A percentile compares a stretch with the other conserved stretches of the same genome.
Evolutionary conservation across 2,329 filamentous ascomycete species (phyloP).

Genomic region (Colletotrichum musicola): DNA sequence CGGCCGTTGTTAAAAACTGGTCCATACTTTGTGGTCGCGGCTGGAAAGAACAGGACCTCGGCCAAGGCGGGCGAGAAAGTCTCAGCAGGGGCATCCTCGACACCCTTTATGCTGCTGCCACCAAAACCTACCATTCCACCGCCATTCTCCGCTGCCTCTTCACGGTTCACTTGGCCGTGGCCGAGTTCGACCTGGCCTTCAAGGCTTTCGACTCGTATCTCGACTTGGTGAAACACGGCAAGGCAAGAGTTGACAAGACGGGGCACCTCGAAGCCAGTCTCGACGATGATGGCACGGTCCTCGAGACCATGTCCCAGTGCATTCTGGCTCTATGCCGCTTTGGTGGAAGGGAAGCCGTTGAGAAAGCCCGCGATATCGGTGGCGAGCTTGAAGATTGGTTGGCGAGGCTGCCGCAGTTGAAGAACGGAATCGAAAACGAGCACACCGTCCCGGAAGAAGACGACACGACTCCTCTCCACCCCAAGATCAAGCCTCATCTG

Average conservation of each 20-base stretch:
- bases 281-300: conserved; percentile 81
- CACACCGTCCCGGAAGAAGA: conserved; percentile 47
- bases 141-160: conserved; percentile 89
- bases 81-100: conserved; percentile 84
- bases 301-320: conserved; percentile 84
- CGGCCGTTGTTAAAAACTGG: conserved; percentile 88
- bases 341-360: conserved; percentile 78
- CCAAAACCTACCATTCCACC: conserved; percentile 96
- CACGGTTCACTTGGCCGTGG: conserved; percentile 85
- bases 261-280: conserved; percentile 78
- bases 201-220: conserved; percentile 94
- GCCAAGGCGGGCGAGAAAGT: conserved; percentile 81
- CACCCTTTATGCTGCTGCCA: conserved; percentile 89
- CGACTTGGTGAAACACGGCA: conserved; percentile 87
- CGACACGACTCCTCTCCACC: conserved; percentile 51
- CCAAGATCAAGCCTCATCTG: conserved; percentile 67
- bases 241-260: conserved; percentile 84
- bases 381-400: conserved; percentile 81
- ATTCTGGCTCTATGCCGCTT: conserved; percentile 86
- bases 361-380: conserved; percentile 81
- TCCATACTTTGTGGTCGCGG: conserved; percentile 80
- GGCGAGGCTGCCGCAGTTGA: conserved; percentile 64
- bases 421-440: conserved; percentile 47
- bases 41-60: conserved; percentile 86
- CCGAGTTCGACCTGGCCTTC: conserved; percentile 92